Conservation (phyloP, 1,139 yeast species). For the Yamadazyma taylorii region DNA sequence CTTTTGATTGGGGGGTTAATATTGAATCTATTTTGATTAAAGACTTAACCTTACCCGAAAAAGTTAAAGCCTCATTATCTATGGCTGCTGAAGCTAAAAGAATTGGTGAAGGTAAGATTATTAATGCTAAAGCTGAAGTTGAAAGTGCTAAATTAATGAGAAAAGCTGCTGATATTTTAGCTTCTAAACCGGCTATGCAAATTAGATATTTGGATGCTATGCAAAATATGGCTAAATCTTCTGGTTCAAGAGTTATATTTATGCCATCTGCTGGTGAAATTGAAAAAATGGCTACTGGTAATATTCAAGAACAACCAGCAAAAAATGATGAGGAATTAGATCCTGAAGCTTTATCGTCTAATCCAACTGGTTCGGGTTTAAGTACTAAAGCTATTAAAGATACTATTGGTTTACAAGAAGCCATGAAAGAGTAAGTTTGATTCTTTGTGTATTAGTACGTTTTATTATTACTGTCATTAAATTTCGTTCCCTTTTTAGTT, state of each 20-base stretch:
- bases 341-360: constrained; percentile 15
- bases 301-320: constrained; percentile 10
- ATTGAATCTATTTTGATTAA: constrained; percentile 71
- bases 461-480: too few species aligned
- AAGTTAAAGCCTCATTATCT: constrained; percentile 62
- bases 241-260: constrained; percentile 68
- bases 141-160: constrained; percentile 77
- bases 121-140: constrained; percentile 75
- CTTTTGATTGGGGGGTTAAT: constrained; percentile 70
- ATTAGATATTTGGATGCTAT: constrained; percentile 79
- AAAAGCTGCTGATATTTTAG: constrained; percentile 75
- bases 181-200: constrained; percentile 78
- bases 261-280: constrained; percentile 60
- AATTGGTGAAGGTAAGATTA: constrained; percentile 76
- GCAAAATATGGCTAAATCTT: constrained; percentile 66
- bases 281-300: constrained; percentile 34
- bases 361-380: constrained; percentile 12
- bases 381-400: constrained; percentile 19
- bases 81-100: constrained; percentile 79
- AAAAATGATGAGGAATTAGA: constrained; percentile 21
- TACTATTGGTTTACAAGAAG: constrained; percentile 33
- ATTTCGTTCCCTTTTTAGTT: too few species aligned
- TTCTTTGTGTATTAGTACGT: not conserved
- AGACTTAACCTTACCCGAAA: constrained; percentile 58
- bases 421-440: constrained; percentile 15